Evolutionary conservation across 139 green algal genomes (phyloP).

Genomic region (Chlorella sp.): DNA sequence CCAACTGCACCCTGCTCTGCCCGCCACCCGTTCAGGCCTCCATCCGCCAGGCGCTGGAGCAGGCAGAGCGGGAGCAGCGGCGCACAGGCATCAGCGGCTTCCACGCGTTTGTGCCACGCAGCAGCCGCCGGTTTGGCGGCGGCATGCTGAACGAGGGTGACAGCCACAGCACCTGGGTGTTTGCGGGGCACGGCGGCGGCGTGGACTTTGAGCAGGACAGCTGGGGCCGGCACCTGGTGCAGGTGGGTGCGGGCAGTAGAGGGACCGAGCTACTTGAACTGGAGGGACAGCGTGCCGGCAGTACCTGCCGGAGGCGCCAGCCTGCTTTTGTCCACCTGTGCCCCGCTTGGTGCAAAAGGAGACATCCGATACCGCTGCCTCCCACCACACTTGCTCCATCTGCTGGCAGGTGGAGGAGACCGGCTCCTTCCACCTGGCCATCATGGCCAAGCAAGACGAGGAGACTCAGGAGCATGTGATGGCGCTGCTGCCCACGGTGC

Average conservation of each 20-base stretch:
- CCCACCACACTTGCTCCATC: no score
- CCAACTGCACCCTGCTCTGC: no score
- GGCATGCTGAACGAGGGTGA: background rate
- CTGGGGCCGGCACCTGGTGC: slow-evolving; percentile 8
- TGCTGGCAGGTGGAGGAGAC: slow-evolving; percentile 6
- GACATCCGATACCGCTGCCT: no score
- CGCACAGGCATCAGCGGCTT: background rate
- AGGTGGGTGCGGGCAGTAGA: no score
- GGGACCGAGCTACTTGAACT: no score
- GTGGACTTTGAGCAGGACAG: slow-evolving; percentile 17
- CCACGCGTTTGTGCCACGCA: background rate
- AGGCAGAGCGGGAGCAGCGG: background rate
- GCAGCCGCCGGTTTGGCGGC: background rate
- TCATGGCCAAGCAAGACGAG: background rate
- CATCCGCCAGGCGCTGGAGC: background rate
- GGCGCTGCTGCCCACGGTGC: slow-evolving; percentile 2
- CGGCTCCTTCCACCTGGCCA: background rate
- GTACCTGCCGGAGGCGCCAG: no score
- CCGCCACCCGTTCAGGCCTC: background rate
- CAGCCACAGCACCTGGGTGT: background rate
- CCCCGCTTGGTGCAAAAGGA: no score
- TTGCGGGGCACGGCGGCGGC: background rate
- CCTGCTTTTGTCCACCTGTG: no score
- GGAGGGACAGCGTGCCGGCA: no score
- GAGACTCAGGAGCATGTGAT: background rate